phyloP scores from a whole-genome alignment of 768 basidiomycete species.

The Hericium rajendrae region DNA sequence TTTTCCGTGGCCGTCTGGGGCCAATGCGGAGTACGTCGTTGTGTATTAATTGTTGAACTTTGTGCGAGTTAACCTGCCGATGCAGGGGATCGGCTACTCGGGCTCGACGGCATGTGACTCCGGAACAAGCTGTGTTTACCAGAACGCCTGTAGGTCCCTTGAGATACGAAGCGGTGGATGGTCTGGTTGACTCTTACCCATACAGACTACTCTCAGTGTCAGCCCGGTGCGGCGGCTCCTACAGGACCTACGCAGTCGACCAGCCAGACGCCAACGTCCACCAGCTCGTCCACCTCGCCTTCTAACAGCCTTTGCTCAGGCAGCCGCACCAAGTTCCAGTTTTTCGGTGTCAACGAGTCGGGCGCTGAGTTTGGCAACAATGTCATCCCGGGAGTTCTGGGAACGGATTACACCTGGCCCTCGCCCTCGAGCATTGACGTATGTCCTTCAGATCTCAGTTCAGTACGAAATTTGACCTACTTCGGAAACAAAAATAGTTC shows the following conservation, averaged over 20 bases:
- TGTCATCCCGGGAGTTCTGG: conserved; percentile 35
- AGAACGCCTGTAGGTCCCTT: conserved; percentile 31
- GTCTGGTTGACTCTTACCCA: not conserved
- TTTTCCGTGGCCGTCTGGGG: conserved; percentile 34
- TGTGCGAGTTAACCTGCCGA: not conserved
- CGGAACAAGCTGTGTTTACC: conserved; percentile 30
- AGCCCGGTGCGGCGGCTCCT: conserved; percentile 24
- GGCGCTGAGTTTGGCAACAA: conserved; percentile 52
- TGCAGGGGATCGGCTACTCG: conserved; percentile 28
- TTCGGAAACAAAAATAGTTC: conserved; percentile 21
- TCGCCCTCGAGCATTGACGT: conserved; percentile 29
- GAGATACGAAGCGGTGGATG: not conserved
- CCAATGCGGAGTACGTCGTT: conserved; percentile 33
- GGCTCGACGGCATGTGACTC: conserved; percentile 39
- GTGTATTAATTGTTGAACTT: not conserved
- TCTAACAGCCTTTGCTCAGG: conserved; percentile 24
- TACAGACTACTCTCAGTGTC: conserved; percentile 41
- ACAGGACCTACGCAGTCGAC: conserved; percentile 23
- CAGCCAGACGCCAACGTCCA: conserved; percentile 20
- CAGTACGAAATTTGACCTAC: not conserved
- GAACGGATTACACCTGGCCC: conserved; percentile 43
- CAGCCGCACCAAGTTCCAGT: conserved; percentile 44
- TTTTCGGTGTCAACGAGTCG: conserved; percentile 54
- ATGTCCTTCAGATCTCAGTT: conserved; percentile 1
- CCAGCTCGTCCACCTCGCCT: conserved; percentile 13